Evolutionary conservation across 148 eudicot species (phyloP).

Genomic region (Cornus suecica): DNA sequence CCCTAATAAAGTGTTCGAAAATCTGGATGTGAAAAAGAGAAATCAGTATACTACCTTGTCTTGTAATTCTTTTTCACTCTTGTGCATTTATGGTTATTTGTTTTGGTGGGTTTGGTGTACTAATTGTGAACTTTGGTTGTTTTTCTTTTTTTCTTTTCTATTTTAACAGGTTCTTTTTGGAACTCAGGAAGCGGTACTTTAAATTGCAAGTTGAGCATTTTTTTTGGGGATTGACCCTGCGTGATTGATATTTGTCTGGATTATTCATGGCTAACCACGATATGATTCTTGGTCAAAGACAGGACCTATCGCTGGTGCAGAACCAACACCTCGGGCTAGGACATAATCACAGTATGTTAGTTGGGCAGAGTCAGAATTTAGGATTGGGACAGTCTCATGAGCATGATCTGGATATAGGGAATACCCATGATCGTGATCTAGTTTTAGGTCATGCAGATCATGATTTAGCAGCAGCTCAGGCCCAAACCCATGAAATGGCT

Average conservation of each 20-base stretch:
- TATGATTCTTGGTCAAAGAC: constrained; percentile 31
- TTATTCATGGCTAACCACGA: constrained; percentile 42
- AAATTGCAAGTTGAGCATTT: not conserved
- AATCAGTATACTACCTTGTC: not conserved
- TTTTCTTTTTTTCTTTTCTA: not conserved
- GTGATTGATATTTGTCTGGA: not conserved
- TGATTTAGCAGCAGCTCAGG: constrained; percentile 14
- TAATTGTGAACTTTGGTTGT: not conserved
- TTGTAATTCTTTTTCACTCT: not conserved
- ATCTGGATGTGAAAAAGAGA: not conserved
- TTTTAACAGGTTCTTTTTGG: constrained; percentile 14
- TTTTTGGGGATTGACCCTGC: not conserved
- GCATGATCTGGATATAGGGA: constrained; percentile 33
- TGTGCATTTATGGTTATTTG: not conserved
- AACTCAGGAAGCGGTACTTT: not conserved
- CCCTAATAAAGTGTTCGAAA: not conserved
- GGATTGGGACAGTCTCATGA: constrained; percentile 24
- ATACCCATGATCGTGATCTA: constrained; percentile 15
- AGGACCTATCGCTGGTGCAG: constrained; percentile 30
- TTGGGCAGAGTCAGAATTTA: constrained; percentile 35
- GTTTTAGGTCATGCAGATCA: constrained; percentile 17
- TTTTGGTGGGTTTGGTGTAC: not conserved
- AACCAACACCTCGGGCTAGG: constrained; percentile 39
- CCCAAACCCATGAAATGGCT: constrained; percentile 28
- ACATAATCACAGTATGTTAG: constrained; percentile 27